phyloP scores from a whole-genome alignment of 257 asterid genomes.

The Misopates orontium region DNA sequence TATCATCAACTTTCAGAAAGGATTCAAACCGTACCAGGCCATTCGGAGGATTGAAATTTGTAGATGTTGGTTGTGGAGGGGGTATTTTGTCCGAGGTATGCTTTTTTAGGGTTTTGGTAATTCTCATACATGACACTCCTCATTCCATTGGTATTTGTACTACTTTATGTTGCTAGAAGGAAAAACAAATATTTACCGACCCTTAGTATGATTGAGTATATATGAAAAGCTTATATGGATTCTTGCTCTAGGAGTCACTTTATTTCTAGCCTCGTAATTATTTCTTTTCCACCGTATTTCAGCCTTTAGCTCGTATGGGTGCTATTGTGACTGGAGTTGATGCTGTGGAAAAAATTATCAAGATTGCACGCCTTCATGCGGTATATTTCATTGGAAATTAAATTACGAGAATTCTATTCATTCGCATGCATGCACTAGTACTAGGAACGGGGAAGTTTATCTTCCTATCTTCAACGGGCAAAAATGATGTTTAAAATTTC shows the following conservation, averaged over 20 bases:
- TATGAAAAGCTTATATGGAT: not conserved
- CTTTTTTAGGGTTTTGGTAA: conserved; percentile 19
- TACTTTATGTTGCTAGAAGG: conserved; percentile 4
- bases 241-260: not conserved
- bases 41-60: conserved; percentile 77
- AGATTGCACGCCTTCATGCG: conserved; percentile 84
- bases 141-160: conserved; percentile 4
- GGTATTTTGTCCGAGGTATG: conserved; percentile 93
- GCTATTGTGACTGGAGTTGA: conserved; percentile 86
- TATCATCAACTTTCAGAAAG: conserved; percentile 49
- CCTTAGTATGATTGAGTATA: conserved; percentile 8
- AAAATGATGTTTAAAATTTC: not conserved
- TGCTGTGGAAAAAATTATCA: conserved; percentile 90
- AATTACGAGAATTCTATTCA: not conserved
- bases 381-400: conserved; percentile 42
- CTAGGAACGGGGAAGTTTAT: no score
- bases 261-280: not conserved
- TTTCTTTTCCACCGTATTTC: conserved; percentile 24
- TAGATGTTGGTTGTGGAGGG: conserved; percentile 96
- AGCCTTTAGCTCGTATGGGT: conserved; percentile 96
- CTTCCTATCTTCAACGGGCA: no score
- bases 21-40: conserved; percentile 73
- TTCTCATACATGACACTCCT: conserved; percentile 20
- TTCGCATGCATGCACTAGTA: not conserved
- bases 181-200: not conserved